A percentile compares a stretch with the other conserved stretches of the same genome.
phyloP scores from a whole-genome alignment of 805 yeast genomes.

The Schwanniomyces pseudopolymorphus region DNA sequence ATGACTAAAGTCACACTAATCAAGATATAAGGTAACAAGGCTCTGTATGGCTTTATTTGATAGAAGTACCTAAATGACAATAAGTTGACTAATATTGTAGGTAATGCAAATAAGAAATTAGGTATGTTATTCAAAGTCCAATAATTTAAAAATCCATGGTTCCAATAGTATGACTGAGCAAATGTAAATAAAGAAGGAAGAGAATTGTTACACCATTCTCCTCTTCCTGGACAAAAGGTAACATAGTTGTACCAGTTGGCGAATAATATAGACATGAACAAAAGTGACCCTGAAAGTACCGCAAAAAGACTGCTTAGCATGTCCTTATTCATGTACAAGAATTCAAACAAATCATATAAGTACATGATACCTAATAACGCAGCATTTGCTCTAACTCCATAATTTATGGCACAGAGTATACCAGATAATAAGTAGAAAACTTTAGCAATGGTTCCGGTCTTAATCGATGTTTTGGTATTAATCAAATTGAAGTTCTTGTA shows the following conservation, averaged over 20 bases:
- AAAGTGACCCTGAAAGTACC: slow-evolving; percentile 54
- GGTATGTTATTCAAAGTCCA: slow-evolving; percentile 85
- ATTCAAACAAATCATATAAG: slow-evolving; percentile 51
- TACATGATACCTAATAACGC: slow-evolving; percentile 69
- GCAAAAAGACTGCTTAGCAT: slow-evolving; percentile 24
- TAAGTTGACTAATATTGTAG: slow-evolving; percentile 53
- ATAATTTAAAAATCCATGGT: slow-evolving; percentile 73
- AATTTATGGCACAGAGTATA: slow-evolving; percentile 51
- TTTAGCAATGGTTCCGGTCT: slow-evolving; percentile 8
- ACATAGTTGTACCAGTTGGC: slow-evolving; percentile 55
- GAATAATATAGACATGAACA: slow-evolving; percentile 46
- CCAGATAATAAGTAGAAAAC: slow-evolving; percentile 49
- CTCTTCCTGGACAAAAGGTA: slow-evolving; percentile 65
- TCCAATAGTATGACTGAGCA: slow-evolving; percentile 85
- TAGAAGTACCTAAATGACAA: slow-evolving; percentile 38
- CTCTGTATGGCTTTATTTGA: slow-evolving; percentile 30
- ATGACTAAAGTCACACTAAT: slow-evolving; percentile 46
- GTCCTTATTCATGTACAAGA: slow-evolving; percentile 13
- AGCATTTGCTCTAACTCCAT: slow-evolving; percentile 74
- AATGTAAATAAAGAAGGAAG: slow-evolving; percentile 64
- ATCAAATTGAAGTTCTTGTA: slow-evolving; percentile 14
- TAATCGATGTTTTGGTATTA: slow-evolving; percentile 17
- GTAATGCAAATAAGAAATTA: slow-evolving; percentile 74
- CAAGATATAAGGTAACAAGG: slow-evolving; percentile 37
- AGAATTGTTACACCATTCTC: slow-evolving; percentile 70